Percentiles rank a stretch among this genome's conserved stretches.
Evolutionary conservation across 768 basidiomycete genomes (phyloP).

Genomic region (Terana coerulea): DNA sequence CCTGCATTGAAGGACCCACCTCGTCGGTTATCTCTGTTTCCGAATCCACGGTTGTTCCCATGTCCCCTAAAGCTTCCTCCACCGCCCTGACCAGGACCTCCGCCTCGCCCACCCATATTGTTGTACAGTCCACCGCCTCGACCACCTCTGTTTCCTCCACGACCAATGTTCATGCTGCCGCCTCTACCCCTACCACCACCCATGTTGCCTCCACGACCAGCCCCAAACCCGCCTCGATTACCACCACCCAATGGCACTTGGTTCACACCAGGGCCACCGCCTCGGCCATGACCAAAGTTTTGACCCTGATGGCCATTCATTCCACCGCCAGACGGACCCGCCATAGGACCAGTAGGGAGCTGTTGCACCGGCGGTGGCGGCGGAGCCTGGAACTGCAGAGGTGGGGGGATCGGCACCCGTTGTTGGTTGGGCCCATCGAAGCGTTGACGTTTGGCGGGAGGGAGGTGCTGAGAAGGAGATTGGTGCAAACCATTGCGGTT

Average conservation of each 20-base stretch:
- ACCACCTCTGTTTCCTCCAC: constrained; percentile 29
- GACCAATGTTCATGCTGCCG: constrained; percentile 33
- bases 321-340: constrained; percentile 25
- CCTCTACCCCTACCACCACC: constrained; percentile 47
- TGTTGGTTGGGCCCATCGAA: constrained; percentile 76
- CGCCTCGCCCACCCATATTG: constrained; percentile 40
- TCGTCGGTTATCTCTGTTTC: constrained; percentile 60
- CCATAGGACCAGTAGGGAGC: constrained; percentile 34
- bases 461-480: constrained; percentile 73
- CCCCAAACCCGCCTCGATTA: constrained; percentile 40
- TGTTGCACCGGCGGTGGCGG: constrained; percentile 45
- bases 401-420: constrained; percentile 50
- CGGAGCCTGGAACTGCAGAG: constrained; percentile 63
- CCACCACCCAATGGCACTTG: constrained; percentile 38
- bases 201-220: constrained; percentile 38
- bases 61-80: constrained; percentile 59
- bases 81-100: constrained; percentile 41
- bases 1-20: constrained; percentile 60
- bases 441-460: constrained; percentile 87
- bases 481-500: constrained; percentile 39
- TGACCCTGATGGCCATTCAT: constrained; percentile 22
- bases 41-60: constrained; percentile 63
- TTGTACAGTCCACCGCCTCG: constrained; percentile 35
- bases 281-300: constrained; percentile 34
- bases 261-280: constrained; percentile 38